Percentiles rank a stretch among this genome's conserved stretches.
These are phyloP conservation scores for Grigorovia jiainica DNA, from an alignment of 805 yeast genomes.

Conservation along the genomic window DNA sequence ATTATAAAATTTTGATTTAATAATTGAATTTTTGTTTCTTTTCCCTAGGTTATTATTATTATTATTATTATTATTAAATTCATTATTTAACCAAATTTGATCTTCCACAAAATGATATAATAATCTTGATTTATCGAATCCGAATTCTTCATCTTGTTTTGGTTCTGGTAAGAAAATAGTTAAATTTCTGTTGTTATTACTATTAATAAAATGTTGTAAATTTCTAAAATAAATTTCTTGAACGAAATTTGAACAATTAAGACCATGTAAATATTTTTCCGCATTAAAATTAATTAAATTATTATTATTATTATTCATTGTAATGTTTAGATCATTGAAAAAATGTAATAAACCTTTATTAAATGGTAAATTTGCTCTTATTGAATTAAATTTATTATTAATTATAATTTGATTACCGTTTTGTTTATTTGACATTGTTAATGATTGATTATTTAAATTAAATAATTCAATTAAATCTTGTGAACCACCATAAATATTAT, in stretches of 20 bases:
- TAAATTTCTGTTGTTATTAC: constrained; percentile 31
- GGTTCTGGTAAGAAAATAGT: constrained; percentile 51
- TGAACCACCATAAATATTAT: constrained; percentile 40
- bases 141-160: constrained; percentile 28
- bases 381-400: constrained; percentile 29
- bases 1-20: constrained; percentile 33
- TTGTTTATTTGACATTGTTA: constrained; percentile 18
- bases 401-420: constrained; percentile 31
- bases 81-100: constrained; percentile 13
- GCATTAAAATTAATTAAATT: constrained; percentile 36
- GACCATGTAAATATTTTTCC: constrained; percentile 48
- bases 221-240: constrained; percentile 59
- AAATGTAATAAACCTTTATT: constrained; percentile 43
- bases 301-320: constrained; percentile 18
- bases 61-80: constrained; percentile 6
- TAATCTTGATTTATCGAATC: constrained; percentile 31
- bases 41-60: background rate
- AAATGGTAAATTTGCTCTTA: constrained; percentile 33
- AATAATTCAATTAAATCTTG: background rate
- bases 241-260: constrained; percentile 54
- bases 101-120: constrained; percentile 52
- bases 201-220: constrained; percentile 39
- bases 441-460: background rate
- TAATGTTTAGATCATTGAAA: constrained; percentile 25
- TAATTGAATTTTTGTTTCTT: background rate